These are phyloP conservation scores for Chlamydomonas schloesseri DNA, from an alignment of 139 green algal species.

Conservation along the genomic window DNA sequence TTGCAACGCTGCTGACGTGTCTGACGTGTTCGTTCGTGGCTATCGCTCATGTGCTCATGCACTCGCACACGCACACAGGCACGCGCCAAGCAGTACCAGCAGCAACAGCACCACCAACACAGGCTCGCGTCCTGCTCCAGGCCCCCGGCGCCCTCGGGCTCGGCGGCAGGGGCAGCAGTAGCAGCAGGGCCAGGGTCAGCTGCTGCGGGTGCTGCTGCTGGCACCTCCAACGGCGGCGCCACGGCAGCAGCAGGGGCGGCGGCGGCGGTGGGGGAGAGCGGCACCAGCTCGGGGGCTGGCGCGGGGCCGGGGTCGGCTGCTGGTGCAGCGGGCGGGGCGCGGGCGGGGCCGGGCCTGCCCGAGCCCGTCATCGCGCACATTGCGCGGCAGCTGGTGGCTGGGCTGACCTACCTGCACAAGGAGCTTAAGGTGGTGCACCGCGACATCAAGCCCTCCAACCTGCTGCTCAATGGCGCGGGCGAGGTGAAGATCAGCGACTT, in stretches of 20 bases:
- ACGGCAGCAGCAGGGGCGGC: background rate
- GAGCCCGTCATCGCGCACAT: conserved; percentile 67
- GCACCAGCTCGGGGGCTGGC: background rate
- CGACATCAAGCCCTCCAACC: conserved; percentile 88
- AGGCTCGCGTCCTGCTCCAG: background rate
- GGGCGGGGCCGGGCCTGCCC: conserved; percentile 37
- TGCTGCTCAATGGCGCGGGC: conserved; percentile 74
- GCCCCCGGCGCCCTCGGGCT: background rate
- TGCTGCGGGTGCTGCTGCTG: too few relatives aligned
- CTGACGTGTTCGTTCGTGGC: too few relatives aligned
- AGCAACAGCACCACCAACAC: conserved; percentile 20
- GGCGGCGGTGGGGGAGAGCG: background rate
- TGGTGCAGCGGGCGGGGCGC: background rate
- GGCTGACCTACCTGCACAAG: conserved; percentile 73
- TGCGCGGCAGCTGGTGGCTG: conserved; percentile 64
- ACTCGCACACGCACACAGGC: background rate
- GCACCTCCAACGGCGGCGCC: too few relatives aligned
- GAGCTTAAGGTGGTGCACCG: conserved; percentile 74
- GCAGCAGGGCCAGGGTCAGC: background rate
- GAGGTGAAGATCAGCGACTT: conserved; percentile 80
- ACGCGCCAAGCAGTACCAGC: conserved; percentile 22
- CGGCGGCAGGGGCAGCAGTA: background rate
- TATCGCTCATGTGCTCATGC: too few relatives aligned
- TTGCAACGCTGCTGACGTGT: too few relatives aligned
- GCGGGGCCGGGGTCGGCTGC: background rate